Evolutionary conservation across 2,329 filamentous ascomycete genomes (phyloP), one percentile per base, ranked within the genome.

Genomic region (Endocalyx cinctus): DNA sequence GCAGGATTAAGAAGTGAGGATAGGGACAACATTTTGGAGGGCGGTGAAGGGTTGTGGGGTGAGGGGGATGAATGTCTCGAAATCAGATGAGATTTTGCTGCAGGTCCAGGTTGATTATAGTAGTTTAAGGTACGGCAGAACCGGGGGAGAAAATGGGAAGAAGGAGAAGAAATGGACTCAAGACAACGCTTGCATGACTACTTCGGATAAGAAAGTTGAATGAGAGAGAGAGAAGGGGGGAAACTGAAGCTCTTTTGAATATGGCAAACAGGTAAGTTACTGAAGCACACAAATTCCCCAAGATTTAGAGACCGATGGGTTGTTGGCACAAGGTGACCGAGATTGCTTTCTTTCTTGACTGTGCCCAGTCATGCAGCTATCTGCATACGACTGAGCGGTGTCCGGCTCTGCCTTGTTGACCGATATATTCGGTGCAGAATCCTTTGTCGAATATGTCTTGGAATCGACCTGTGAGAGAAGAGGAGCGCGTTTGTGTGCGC

Each of bases 11-110:
- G 72, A 50, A 85, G 69, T 44, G 76, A 79, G 23, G 75, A 67
- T 45, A 84, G 68, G 29, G 80, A 77, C 40, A 82, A 58, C 80
- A 84, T 84, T n/a, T n/a, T n/a, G n/a, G n/a, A n/a, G n/a, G 51
- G 48, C 57, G 51, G 54, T 57, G 57, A 51, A 40, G 44, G 39
- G 35, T 38, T 36, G 45, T 54, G 53, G 47, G 43, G n/a, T n/a
- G n/a, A n/a, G n/a, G n/a, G 43, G 40, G 37, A 36, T 28, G 39
- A 30, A 52, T 62, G 58, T 59, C 55, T 62, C 42, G 55, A 57
- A 72, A 61, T 54, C 45, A 55, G 57, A 39, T 51, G 47, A 49
- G 50, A 56, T 42, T 39, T 39, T 41, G 47, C 48, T 53, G 53
- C 51, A 51, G 45, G 51, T 46, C 37, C 42, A 48, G 40, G 47